A percentile compares a stretch with the other conserved stretches of the same genome.
Evolutionary conservation across 78 protist genomes (phyloP).

Genomic region (Dictyostelium brefeldianum): DNA sequence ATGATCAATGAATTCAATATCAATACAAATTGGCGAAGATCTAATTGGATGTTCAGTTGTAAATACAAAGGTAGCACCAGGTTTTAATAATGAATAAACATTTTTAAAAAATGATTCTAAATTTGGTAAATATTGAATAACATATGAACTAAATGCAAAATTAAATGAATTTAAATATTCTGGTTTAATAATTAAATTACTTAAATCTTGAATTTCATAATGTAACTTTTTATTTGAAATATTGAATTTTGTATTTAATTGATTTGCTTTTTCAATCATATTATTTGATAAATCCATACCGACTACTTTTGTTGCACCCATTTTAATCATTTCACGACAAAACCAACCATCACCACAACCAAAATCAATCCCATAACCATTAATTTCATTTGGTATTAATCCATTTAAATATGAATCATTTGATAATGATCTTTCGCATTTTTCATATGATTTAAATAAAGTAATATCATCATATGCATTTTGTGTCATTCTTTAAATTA

Average conservation of each 20-base stretch:
- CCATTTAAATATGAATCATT: too few species aligned
- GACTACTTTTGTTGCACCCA: background rate
- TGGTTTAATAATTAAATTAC: too few species aligned
- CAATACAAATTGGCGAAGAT: background rate
- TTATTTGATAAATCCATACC: background rate
- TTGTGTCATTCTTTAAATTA: too few species aligned
- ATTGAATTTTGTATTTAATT: too few species aligned
- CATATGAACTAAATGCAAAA: background rate
- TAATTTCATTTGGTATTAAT: too few species aligned
- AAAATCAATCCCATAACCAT: too few species aligned
- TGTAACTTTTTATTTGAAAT: too few species aligned
- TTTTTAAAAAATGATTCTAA: background rate
- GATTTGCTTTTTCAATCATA: background rate
- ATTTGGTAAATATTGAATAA: background rate
- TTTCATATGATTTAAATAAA: too few species aligned
- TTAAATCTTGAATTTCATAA: too few species aligned
- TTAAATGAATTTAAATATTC: background rate
- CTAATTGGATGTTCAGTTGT: background rate
- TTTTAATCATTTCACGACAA: background rate
- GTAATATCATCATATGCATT: too few species aligned
- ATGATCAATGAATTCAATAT: background rate
- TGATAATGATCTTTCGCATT: too few species aligned
- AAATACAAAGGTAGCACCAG: background rate
- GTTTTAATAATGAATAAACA: background rate
- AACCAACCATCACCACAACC: slow-evolving; percentile 15